Evolutionary conservation across 345 rosid genomes (phyloP), one percentile per base, ranked within the genome.

Genomic region (Brassica nigra): DNA sequence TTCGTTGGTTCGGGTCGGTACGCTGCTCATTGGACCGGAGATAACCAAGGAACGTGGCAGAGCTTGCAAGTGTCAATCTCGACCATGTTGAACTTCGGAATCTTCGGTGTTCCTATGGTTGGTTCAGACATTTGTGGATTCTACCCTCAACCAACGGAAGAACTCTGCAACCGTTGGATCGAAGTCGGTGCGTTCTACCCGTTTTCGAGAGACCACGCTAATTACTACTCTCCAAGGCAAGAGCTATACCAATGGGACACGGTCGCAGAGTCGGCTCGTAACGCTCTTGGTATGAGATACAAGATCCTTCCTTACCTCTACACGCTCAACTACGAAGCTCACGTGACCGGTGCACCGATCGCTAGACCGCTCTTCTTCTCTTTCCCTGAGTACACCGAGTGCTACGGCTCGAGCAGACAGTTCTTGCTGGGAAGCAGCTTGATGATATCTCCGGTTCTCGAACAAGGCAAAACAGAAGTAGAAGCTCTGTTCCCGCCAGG

Each of bases 21-120:
- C 77, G 86, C 88, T 47, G 99, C 99, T 55, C 99, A 95, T 18
- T 95, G 97, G 99, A 95, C 99, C 0, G 97, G 98, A 68, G 99
- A 95, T 69, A 95, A 91, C 66, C 49, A 93, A 80, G 99, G 96
- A 23, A 95, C 93, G 2, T 95, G 99, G 99, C 86, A 95, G 37
- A 85, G 92, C 85, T 82, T 95, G 78, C 94, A 75, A 88, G 89
- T 89, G 61, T 95, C 99, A 30, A 93, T 95, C 68, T 87, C 97
- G n/a, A 95, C 98, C 0, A 84, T 93, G 93, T 69, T 95, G 77
- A 95, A 93, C 72, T 95, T 95, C 7, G 99, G 99, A 30, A 81
- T 93, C n/a, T 95, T 95, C 20, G 97, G 98, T 8, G 90, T 95
- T 74, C 93, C 98, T 0, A 95, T 95, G 99, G 99, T 95, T 55